Evolutionary conservation across 805 yeast species (phyloP).

Genomic region (Kluyveromyces aestuarii): DNA sequence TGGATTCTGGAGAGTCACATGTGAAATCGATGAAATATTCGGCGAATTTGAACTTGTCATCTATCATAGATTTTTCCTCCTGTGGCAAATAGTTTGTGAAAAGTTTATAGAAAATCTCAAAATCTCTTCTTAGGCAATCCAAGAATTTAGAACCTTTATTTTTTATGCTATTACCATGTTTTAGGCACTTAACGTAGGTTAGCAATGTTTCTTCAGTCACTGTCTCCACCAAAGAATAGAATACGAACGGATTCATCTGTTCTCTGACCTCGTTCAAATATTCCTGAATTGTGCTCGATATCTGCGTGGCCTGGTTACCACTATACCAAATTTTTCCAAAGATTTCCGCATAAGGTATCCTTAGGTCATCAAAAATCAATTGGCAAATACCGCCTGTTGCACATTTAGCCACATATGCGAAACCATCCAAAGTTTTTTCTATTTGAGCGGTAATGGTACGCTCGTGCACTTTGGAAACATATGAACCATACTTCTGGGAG

Average conservation of each 20-base stretch:
- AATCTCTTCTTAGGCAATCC: constrained; percentile 52
- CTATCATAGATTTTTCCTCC: constrained; percentile 32
- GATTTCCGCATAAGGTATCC: constrained; percentile 48
- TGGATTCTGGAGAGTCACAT: constrained; percentile 37
- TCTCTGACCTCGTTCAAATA: constrained; percentile 57
- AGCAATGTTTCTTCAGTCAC: constrained; percentile 43
- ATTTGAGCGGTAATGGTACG: constrained; percentile 49
- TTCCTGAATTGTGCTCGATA: constrained; percentile 66
- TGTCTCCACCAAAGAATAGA: constrained; percentile 44
- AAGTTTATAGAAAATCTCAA: constrained; percentile 43
- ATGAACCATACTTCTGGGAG: constrained; percentile 51
- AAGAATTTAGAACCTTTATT: constrained; percentile 35
- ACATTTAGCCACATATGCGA: constrained; percentile 61
- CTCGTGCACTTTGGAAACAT: constrained; percentile 56
- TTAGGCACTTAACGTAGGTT: constrained; percentile 40
- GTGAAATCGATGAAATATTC: constrained; percentile 54
- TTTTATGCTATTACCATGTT: constrained; percentile 34
- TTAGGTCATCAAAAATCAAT: constrained; percentile 65
- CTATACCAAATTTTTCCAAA: constrained; percentile 66
- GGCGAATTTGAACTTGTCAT: constrained; percentile 45
- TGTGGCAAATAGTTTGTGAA: constrained; percentile 39
- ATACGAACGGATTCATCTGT: constrained; percentile 43
- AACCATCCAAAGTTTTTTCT: constrained; percentile 66
- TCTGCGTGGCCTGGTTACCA: constrained; percentile 48
- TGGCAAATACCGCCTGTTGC: constrained; percentile 47